Conservation (phyloP, 192 early-diverging fungal genomes). For the Backusella mclennaniae region DNA sequence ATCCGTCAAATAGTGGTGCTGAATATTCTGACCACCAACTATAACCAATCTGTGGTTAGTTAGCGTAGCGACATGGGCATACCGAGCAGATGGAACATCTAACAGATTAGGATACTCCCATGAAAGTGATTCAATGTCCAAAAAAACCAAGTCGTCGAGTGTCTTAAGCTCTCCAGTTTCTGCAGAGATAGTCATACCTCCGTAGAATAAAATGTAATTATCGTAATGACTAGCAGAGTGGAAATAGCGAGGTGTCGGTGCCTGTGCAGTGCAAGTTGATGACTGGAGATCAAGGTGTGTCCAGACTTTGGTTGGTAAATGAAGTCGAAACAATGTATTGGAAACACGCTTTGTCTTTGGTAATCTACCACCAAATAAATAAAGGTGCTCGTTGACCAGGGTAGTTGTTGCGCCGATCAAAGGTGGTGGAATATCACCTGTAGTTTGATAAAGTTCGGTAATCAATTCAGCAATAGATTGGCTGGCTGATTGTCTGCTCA, state of each 20-base stretch:
- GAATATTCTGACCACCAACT: conserved; percentile 76
- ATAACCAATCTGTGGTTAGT: conserved; percentile 60
- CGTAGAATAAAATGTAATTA: conserved; percentile 68
- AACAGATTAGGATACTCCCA: conserved; percentile 57
- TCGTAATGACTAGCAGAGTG: conserved; percentile 65
- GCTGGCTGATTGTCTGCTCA: neutral
- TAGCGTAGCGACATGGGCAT: conserved; percentile 71
- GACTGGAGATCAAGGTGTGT: conserved; percentile 3
- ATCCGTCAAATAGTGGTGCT: conserved; percentile 71
- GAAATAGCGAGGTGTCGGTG: conserved; percentile 64
- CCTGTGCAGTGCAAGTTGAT: conserved; percentile 1
- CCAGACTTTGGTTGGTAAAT: conserved; percentile 65
- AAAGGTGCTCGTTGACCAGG: conserved; percentile 59
- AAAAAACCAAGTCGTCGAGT: conserved; percentile 64
- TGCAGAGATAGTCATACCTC: conserved; percentile 72
- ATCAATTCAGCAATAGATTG: conserved; percentile 25
- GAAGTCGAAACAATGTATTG: conserved; percentile 65
- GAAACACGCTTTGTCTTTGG: conserved; percentile 67
- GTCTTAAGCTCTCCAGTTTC: conserved; percentile 55
- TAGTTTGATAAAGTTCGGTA: conserved; percentile 40
- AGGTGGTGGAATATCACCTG: conserved; percentile 73
- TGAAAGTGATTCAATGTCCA: conserved; percentile 56
- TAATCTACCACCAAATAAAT: conserved; percentile 74
- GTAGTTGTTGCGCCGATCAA: conserved; percentile 73
- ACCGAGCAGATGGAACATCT: conserved; percentile 59